phyloP scores from a whole-genome alignment of 306 rosid species.

The Leucaena leucocephala region DNA sequence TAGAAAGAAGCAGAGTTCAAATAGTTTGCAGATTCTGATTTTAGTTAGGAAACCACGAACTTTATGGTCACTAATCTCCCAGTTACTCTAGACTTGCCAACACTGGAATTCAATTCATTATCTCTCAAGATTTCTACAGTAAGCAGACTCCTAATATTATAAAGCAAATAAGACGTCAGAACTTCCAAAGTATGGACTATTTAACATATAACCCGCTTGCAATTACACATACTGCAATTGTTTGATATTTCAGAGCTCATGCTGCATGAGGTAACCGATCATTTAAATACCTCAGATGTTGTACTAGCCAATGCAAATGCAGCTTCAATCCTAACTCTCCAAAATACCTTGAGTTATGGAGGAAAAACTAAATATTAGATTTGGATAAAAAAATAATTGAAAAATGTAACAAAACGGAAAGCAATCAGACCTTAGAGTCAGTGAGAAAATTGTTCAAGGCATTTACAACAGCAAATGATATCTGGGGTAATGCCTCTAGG shows the following conservation, averaged over 20 bases:
- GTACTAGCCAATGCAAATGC: conserved; percentile 93
- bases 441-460: conserved; percentile 83
- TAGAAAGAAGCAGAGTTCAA: conserved; percentile 19
- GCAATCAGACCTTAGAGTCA: conserved; percentile 78
- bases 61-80: conserved; percentile 7
- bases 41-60: conserved; percentile 17
- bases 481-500: conserved; percentile 76
- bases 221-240: conserved; percentile 11
- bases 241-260: conserved; percentile 18
- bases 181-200: too few relatives aligned
- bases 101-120: conserved; percentile 4
- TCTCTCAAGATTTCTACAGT: too few relatives aligned
- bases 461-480: conserved; percentile 81
- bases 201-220: not conserved
- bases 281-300: conserved; percentile 82
- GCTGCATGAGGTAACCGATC: conserved; percentile 29
- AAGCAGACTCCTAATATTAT: too few relatives aligned
- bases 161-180: too few relatives aligned
- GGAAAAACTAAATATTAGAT: conserved; percentile 26
- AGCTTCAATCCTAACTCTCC: conserved; percentile 96
- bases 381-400: conserved; percentile 10
- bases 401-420: conserved; percentile 24
- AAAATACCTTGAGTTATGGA: conserved; percentile 63
- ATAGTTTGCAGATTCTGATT: conserved; percentile 11
- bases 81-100: conserved; percentile 27